phyloP scores from a whole-genome alignment of 1,284 basidiomycete species.

The Afroboletus lepidellus region DNA sequence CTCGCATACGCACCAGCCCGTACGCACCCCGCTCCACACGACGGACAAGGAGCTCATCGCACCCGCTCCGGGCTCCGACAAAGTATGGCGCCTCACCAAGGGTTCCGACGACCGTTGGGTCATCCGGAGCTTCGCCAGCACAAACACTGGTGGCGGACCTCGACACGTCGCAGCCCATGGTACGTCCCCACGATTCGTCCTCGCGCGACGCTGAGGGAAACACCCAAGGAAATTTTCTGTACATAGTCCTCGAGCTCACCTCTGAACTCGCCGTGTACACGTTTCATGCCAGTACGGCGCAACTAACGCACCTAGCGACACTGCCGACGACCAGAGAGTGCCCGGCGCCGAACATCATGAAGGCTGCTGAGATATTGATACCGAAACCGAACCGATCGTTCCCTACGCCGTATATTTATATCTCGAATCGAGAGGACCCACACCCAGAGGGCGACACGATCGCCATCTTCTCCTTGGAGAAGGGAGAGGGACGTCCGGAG shows the following conservation, averaged over 20 bases:
- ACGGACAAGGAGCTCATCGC: slow-evolving; percentile 57
- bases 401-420: slow-evolving; percentile 52
- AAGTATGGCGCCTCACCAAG: slow-evolving; percentile 54
- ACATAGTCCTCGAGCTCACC: slow-evolving; percentile 64
- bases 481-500: slow-evolving; percentile 38
- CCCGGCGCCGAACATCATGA: slow-evolving; percentile 43
- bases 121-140: slow-evolving; percentile 42
- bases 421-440: slow-evolving; percentile 65
- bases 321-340: slow-evolving; percentile 41
- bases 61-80: slow-evolving; percentile 70
- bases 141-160: slow-evolving; percentile 60
- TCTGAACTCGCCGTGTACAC: slow-evolving; percentile 54
- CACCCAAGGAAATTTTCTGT: slow-evolving; percentile 51
- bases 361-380: slow-evolving; percentile 59
- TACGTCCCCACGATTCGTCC: slow-evolving; percentile 33
- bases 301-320: slow-evolving; percentile 34
- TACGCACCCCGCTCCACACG: slow-evolving; percentile 37
- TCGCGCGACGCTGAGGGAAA: not conserved
- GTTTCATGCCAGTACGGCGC: slow-evolving; percentile 35
- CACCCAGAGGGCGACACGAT: slow-evolving; percentile 60
- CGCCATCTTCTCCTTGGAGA: slow-evolving; percentile 51
- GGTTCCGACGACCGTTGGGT: slow-evolving; percentile 44
- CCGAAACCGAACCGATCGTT: slow-evolving; percentile 44
- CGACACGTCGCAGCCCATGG: slow-evolving; percentile 63
- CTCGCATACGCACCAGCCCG: slow-evolving; percentile 70